phyloP scores from a whole-genome alignment of 108 stramenopile species.

The Cyclostephanos tholiformis region DNA sequence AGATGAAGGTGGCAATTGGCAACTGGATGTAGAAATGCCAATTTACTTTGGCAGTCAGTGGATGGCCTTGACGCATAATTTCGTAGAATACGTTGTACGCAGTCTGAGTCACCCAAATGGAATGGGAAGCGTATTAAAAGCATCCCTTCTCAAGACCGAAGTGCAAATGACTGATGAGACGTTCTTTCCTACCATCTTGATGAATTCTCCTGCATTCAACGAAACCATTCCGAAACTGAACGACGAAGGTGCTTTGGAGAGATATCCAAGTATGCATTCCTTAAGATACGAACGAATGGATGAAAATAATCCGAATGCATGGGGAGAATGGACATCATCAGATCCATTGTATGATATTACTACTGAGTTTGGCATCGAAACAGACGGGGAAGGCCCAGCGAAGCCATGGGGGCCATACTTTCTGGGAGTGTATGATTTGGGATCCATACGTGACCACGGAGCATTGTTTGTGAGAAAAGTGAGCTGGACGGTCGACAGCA shows the following conservation, averaged over 20 bases:
- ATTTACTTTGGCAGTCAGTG: constrained; percentile 91
- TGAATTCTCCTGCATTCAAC: constrained; percentile 60
- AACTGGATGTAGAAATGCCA: constrained; percentile 32
- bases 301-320: constrained; percentile 77
- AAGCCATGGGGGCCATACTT: constrained; percentile 90
- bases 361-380: constrained; percentile 43
- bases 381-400: constrained; percentile 49
- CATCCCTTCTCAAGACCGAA: constrained; percentile 55
- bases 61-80: constrained; percentile 77
- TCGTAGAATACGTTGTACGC: constrained; percentile 63
- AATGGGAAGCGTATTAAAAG: constrained; percentile 61
- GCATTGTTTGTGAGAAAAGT: constrained; percentile 89
- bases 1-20: constrained; percentile 51
- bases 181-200: constrained; percentile 81
- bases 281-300: constrained; percentile 92
- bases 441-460: constrained; percentile 66
- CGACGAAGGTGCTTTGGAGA: constrained; percentile 39
- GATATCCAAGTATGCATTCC: constrained; percentile 49
- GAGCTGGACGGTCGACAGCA: constrained; percentile 68
- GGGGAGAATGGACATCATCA: constrained; percentile 54
- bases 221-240: constrained; percentile 63
- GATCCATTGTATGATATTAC: constrained; percentile 61
- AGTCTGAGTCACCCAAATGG: constrained; percentile 61
- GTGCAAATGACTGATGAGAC: constrained; percentile 91
- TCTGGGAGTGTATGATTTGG: constrained; percentile 85